phyloP scores from a whole-genome alignment of 768 basidiomycete species.

The Scleroderma bovista region DNA sequence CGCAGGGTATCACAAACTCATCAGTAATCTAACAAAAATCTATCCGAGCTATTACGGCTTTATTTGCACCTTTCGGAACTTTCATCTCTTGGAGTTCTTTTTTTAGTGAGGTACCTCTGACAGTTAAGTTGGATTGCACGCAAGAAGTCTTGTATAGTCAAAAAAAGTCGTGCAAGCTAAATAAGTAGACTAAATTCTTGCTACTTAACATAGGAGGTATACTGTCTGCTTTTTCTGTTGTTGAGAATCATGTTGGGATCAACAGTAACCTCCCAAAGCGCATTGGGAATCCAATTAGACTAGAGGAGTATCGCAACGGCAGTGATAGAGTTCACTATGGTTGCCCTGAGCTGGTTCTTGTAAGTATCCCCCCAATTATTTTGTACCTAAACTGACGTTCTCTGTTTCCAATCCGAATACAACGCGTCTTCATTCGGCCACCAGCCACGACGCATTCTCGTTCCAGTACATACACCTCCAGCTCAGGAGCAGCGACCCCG shows the following conservation, averaged over 20 bases:
- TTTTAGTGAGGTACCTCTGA: background rate
- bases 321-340: no score
- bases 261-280: no score
- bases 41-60: background rate
- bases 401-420: constrained; percentile 35
- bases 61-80: background rate
- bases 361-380: constrained; percentile 31
- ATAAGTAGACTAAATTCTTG: no score
- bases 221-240: no score
- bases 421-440: constrained; percentile 61
- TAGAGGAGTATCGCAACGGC: no score
- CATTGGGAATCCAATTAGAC: no score
- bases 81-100: background rate
- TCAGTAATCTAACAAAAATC: background rate
- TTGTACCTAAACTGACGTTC: background rate
- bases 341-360: constrained; percentile 44
- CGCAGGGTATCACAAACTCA: no score
- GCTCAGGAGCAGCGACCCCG: constrained; percentile 66
- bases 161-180: no score
- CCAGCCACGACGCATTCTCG: constrained; percentile 45
- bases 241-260: no score
- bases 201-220: no score
- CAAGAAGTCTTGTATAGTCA: no score
- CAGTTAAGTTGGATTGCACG: no score
- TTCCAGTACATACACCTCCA: constrained; percentile 64